phyloP scores from a whole-genome alignment of 2,329 filamentous ascomycete genomes.

The Penicillium verrucosum region DNA sequence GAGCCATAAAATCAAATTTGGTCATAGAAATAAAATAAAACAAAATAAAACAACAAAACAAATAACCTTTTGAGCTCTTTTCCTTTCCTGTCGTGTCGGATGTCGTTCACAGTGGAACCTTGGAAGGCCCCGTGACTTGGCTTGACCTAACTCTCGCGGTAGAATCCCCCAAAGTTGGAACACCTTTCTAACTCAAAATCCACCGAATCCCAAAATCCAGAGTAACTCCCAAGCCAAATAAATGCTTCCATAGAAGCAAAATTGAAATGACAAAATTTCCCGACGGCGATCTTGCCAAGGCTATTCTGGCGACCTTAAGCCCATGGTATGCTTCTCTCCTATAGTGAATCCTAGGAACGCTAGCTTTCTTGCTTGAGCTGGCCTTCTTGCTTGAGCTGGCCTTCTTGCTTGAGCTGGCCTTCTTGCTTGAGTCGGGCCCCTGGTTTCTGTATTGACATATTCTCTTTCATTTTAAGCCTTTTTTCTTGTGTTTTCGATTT shows the following conservation, averaged over 20 bases:
- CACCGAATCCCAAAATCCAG: background rate
- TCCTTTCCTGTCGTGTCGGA: background rate
- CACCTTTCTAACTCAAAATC: background rate
- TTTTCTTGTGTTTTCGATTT: background rate
- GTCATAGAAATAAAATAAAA: background rate
- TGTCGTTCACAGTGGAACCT: background rate
- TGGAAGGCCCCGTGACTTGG: background rate
- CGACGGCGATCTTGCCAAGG: too few species aligned
- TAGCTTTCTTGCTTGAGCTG: background rate
- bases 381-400: background rate
- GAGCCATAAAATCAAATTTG: background rate
- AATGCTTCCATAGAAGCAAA: background rate
- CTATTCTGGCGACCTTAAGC: background rate
- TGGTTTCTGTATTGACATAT: background rate
- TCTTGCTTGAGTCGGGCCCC: background rate
- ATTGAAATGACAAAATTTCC: background rate
- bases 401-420: background rate
- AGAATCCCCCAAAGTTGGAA: background rate
- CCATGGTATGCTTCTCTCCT: background rate
- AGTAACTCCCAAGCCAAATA: background rate
- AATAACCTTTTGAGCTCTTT: background rate
- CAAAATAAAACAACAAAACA: background rate
- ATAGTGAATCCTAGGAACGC: background rate
- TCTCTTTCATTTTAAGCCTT: background rate
- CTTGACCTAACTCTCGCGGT: slow-evolving; percentile 1